These are phyloP conservation scores for Diaporthe velutina DNA, from an alignment of 2,329 filamentous ascomycete genomes.

Conservation along the genomic window DNA sequence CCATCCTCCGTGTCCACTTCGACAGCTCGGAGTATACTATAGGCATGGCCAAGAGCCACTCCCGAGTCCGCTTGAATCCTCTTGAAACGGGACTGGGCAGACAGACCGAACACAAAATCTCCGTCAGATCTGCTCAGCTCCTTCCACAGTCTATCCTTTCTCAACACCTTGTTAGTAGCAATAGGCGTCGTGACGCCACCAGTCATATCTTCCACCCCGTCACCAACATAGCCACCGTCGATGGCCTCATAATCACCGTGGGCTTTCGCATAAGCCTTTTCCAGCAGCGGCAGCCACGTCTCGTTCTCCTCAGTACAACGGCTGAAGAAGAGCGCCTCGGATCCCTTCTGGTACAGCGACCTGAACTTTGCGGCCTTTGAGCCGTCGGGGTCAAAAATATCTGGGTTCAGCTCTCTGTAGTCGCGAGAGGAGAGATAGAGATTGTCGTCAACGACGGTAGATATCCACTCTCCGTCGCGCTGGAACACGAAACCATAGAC, in stretches of 20 bases:
- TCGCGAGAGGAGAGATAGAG: slow-evolving; percentile 72
- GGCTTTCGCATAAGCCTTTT: slow-evolving; percentile 64
- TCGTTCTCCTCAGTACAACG: slow-evolving; percentile 78
- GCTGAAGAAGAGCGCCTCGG: slow-evolving; percentile 77
- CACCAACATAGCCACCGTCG: slow-evolving; percentile 73
- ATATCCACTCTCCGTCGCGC: slow-evolving; percentile 78
- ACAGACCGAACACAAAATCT: slow-evolving; percentile 72
- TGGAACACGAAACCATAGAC: slow-evolving; percentile 83
- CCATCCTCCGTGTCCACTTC: slow-evolving; percentile 59
- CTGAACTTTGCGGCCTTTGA: slow-evolving; percentile 72
- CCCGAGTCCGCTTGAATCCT: slow-evolving; percentile 53
- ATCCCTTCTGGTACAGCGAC: slow-evolving; percentile 75
- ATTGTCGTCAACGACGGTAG: slow-evolving; percentile 80
- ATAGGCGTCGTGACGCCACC: slow-evolving; percentile 70
- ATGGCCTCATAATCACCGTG: slow-evolving; percentile 80
- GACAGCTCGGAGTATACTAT: slow-evolving; percentile 62
- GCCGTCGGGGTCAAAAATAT: slow-evolving; percentile 48
- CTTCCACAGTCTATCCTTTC: slow-evolving; percentile 78
- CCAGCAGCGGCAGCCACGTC: slow-evolving; percentile 75
- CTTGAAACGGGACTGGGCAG: slow-evolving; percentile 45
- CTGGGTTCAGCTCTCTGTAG: slow-evolving; percentile 54
- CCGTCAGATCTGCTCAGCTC: slow-evolving; percentile 76
- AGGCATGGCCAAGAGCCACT: slow-evolving; percentile 61
- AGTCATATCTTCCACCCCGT: slow-evolving; percentile 62
- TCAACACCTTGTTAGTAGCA: slow-evolving; percentile 68